These are phyloP conservation scores for Mycena indigotica DNA, from an alignment of 768 basidiomycete genomes.

Conservation along the genomic window DNA sequence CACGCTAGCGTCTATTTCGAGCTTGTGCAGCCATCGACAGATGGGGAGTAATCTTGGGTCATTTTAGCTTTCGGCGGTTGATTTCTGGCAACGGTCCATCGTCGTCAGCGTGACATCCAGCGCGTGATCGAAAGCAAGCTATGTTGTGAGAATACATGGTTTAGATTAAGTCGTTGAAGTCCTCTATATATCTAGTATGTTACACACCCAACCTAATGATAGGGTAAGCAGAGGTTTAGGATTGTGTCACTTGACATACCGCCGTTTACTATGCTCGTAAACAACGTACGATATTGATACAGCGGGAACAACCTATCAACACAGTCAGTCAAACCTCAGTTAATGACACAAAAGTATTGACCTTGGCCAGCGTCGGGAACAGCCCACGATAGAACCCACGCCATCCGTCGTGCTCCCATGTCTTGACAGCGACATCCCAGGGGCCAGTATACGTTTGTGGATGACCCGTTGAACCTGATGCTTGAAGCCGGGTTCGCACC, in stretches of 20 bases:
- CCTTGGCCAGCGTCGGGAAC: constrained; percentile 91
- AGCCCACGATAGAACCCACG: constrained; percentile 92
- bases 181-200: background rate
- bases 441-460: constrained; percentile 90
- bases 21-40: background rate
- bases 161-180: background rate
- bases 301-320: constrained; percentile 95
- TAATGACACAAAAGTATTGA: constrained; percentile 1
- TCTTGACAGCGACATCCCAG: constrained; percentile 78
- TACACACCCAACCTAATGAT: background rate
- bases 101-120: background rate
- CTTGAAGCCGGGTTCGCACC: constrained; percentile 92
- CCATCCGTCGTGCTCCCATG: constrained; percentile 86
- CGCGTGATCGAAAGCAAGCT: background rate
- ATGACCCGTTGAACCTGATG: constrained; percentile 94
- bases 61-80: background rate
- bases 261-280: constrained; percentile 84
- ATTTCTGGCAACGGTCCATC: background rate
- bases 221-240: background rate
- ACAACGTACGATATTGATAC: constrained; percentile 98
- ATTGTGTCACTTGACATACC: constrained; percentile 51
- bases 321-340: constrained; percentile 9
- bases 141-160: background rate
- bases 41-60: background rate
- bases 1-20: background rate